Percentiles rank a stretch among this genome's conserved stretches.
phyloP scores from a whole-genome alignment of 2,329 filamentous ascomycete species.

The Colletotrichum sansevieriae region DNA sequence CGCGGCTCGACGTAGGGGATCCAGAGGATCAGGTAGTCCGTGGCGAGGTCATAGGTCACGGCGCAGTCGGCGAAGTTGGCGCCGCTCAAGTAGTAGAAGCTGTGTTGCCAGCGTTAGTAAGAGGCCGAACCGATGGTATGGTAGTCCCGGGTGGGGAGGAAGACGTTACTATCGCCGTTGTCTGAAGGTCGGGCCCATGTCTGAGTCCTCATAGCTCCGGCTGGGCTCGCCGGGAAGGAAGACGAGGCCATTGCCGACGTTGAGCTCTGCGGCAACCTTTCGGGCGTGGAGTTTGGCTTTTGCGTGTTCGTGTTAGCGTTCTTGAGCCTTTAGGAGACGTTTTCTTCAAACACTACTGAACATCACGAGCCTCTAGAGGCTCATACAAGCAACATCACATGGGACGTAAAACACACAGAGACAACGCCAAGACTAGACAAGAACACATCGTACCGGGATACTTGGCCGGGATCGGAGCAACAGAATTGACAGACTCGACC shows the following conservation, averaged over 20 bases:
- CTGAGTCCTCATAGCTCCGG: slow-evolving; percentile 68
- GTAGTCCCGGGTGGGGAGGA: neutral
- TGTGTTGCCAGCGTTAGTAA: slow-evolving; percentile 45
- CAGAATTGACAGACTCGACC: slow-evolving; percentile 27
- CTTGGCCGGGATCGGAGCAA: slow-evolving; percentile 45
- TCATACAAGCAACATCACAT: slow-evolving; percentile 1
- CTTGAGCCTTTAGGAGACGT: neutral
- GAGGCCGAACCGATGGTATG: neutral
- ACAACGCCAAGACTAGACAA: neutral
- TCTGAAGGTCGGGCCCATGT: slow-evolving; percentile 67
- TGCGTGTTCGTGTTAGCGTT: slow-evolving; percentile 24
- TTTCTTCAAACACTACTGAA: neutral
- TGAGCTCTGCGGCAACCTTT: slow-evolving; percentile 66
- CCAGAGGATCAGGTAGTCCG: slow-evolving; percentile 78
- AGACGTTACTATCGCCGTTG: slow-evolving; percentile 69
- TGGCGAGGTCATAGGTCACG: slow-evolving; percentile 68
- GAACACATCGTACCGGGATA: slow-evolving; percentile 52
- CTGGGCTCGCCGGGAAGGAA: slow-evolving; percentile 67
- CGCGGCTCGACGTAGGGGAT: slow-evolving; percentile 76
- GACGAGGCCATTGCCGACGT: slow-evolving; percentile 63
- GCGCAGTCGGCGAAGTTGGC: slow-evolving; percentile 67
- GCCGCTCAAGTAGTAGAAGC: slow-evolving; percentile 71
- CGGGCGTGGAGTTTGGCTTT: slow-evolving; percentile 69
- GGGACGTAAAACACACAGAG: neutral
- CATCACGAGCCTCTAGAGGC: neutral